Base-by-base conservation (phyloP, 2,329 filamentous ascomycete genomes). In the Aspergillus sp. region DNA sequence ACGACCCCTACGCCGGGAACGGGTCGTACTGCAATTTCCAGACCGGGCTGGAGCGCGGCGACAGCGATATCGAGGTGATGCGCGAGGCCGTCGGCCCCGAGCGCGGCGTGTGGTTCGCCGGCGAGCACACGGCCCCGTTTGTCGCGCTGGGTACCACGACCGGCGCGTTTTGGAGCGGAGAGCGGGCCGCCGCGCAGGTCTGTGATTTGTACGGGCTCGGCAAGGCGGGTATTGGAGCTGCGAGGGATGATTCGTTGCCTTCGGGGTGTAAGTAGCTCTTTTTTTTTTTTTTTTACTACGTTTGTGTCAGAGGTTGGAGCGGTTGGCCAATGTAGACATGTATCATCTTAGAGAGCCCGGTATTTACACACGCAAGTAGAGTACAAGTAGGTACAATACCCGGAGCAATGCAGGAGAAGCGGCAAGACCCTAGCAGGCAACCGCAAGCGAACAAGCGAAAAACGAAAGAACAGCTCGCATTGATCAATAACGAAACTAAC, bases 101-200 rank as follows among this genome's bases (percentile, higher is more conserved):
- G 8, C 64, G 75, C 14, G 78, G 82, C 0, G 52, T 94, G 6
- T 94, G 86, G 86, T 68, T 94, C 43, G 86, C 86, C 0, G 86
- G 86, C 0, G 86, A 94, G 61, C 86, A 94, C 61, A 93, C 86
- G 14, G 80, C 85, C 34, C 86, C 88, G 4, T 93, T 94, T 63
- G 78, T 93, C 16, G 86, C 83, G 8, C 58, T 95, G 40, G 89
- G 88, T 0, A 95, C 88, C 4, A 82, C 80, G 8, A 93, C 86
- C 1, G 89, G 89, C 1, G 89, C 89, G 8, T 95, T 86, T 57
- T 93, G 85, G 85, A 86, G 82, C 54, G 88, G 88, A 1, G 85
- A 93, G 63, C 73, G 71, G 13, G 82, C 86, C 20, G 86, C 72
- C 1, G 71, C 67, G 54, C 73, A 78, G 51, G 45, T 67, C 28